These are phyloP conservation scores for Neurospora hispaniola DNA, from an alignment of 495 filamentous ascomycete genomes.

Conservation along the genomic window DNA sequence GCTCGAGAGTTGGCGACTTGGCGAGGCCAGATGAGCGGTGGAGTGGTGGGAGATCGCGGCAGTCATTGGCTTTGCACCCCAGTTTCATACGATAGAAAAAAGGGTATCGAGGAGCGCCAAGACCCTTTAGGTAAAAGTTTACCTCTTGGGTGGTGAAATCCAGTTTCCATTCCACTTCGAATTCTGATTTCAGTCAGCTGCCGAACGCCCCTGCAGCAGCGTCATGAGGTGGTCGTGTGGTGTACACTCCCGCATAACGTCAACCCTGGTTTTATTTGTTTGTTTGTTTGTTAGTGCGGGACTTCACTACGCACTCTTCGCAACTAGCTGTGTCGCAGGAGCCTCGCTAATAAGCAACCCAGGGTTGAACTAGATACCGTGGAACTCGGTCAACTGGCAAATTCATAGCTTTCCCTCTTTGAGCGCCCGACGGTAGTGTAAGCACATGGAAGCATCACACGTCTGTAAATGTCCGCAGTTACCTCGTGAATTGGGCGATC, in stretches of 20 bases:
- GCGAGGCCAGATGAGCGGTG: slow-evolving; percentile 11
- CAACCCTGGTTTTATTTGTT: no score
- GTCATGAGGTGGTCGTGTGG: neutral
- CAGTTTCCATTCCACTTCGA: neutral
- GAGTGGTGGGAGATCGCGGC: slow-evolving; percentile 2
- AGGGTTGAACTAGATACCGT: no score
- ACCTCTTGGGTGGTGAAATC: neutral
- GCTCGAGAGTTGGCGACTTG: neutral
- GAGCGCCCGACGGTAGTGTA: no score
- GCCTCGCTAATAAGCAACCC: no score
- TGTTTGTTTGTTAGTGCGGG: no score
- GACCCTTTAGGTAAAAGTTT: neutral
- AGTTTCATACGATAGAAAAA: neutral
- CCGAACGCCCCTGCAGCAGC: neutral
- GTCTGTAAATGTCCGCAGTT: no score
- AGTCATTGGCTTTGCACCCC: neutral
- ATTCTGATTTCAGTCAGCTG: neutral
- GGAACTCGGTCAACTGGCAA: no score
- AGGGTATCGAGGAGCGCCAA: neutral
- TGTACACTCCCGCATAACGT: neutral
- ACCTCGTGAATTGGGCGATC: no score
- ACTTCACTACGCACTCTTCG: no score
- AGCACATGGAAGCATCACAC: no score
- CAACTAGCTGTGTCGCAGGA: no score
- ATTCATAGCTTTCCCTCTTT: no score